Evolutionary conservation across 345 rosid genomes (phyloP).

Genomic region (Firmiana major): DNA sequence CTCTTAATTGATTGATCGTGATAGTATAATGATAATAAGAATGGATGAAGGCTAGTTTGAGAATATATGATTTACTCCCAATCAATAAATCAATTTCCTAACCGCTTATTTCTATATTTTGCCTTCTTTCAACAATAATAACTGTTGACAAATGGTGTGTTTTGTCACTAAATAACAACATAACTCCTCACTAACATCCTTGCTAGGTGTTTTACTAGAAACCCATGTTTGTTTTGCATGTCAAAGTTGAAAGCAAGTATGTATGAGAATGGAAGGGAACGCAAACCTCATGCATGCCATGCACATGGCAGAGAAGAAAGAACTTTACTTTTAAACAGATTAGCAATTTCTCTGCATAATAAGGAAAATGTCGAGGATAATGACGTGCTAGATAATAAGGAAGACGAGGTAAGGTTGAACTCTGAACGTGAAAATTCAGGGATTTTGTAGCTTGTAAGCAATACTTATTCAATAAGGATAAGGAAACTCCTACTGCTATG

Average conservation of each 20-base stretch:
- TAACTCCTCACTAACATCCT: neutral
- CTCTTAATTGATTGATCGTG: too few relatives aligned
- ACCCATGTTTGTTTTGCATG: neutral
- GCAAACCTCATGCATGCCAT: too few relatives aligned
- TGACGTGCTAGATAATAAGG: constrained; percentile 40
- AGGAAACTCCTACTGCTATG: too few relatives aligned
- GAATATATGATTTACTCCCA: neutral
- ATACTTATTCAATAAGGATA: too few relatives aligned
- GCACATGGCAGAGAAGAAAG: too few relatives aligned
- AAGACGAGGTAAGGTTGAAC: too few relatives aligned
- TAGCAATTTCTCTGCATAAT: constrained; percentile 66
- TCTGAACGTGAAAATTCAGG: too few relatives aligned
- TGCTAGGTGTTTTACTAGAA: neutral
- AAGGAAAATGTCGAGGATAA: constrained; percentile 64
- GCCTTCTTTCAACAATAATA: neutral
- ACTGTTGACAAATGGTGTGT: neutral
- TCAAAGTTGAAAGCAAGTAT: neutral
- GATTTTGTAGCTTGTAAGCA: too few relatives aligned
- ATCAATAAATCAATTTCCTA: neutral
- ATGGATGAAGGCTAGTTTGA: too few relatives aligned
- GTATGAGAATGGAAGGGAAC: neutral
- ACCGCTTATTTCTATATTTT: neutral
- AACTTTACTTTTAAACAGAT: constrained; percentile 35
- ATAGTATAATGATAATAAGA: too few relatives aligned
- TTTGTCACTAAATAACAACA: neutral